Base-by-base conservation (phyloP, 306 rosid species). In the Sicyos baderoa region DNA sequence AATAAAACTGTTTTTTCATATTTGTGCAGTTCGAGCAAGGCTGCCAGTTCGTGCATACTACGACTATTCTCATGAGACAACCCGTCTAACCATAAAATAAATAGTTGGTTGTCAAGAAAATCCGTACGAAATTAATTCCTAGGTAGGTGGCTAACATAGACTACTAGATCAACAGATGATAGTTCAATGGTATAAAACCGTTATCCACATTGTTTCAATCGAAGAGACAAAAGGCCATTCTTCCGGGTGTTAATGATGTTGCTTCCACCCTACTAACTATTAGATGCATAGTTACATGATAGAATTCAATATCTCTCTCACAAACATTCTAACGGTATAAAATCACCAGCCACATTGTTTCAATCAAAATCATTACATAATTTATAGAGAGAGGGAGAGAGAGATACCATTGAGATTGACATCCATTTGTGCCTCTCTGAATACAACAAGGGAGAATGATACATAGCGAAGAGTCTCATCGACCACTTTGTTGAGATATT, bases 401-500 rank as follows among this genome's bases (percentile, higher is more conserved):
- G 21, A 7, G 44, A 23, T 47, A 81, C 90, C 87, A 12, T 72
- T 59, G 13, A 86, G 74, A 37, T 44, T 60, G 6, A 77, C 82
- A 48, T 85, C 84, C 40, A 48, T 25, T 18, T 64, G 48, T 14
- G 87, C 84, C 75, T 80, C 85, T 9, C 87, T 79, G 76, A 79
- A 86, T 25, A 23, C 58, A 58, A 83, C 74, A 23, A 85, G 75
- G 11, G 79, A 76, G 62, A 76, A 15, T 16, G 54, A 74, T 48
- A 62, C 62, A 35, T 49, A n/a, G 6, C 86, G 81, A 66, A 84
- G 73, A 9, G 68, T 76, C 68, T 84, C 88, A 13, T 76, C 78
- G 2, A 81, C 79, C 7, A 81, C 84, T 87, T 85, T 86, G 7
- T 84, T 72, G 37, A 89, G 85, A 68, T 81, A 89, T 14, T 75